phyloP scores from a whole-genome alignment of 495 filamentous ascomycete species.

The Talaromyces proteolyticus region DNA sequence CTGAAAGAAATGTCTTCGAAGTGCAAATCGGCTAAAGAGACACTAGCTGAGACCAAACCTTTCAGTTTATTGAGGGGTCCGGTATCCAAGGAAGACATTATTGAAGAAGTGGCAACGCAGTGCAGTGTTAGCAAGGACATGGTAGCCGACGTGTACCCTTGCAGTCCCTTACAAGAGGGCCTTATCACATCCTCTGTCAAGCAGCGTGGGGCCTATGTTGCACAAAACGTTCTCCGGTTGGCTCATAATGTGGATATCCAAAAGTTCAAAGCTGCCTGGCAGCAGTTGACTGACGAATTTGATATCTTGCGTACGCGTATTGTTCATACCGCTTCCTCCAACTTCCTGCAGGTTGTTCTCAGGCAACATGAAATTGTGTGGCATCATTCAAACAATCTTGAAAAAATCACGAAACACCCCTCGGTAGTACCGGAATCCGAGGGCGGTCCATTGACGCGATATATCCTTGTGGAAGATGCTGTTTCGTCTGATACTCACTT shows the following conservation, averaged over 20 bases:
- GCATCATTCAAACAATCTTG: slow-evolving; percentile 34
- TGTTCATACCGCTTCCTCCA: slow-evolving; percentile 38
- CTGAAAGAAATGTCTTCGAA: slow-evolving; percentile 41
- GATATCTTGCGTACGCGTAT: slow-evolving; percentile 54
- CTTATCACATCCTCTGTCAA: slow-evolving; percentile 56
- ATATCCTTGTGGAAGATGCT: slow-evolving; percentile 37
- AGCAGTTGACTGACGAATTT: slow-evolving; percentile 34
- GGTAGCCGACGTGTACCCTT: slow-evolving; percentile 57
- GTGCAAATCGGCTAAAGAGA: slow-evolving; percentile 9
- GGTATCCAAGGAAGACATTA: slow-evolving; percentile 16
- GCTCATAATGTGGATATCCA: slow-evolving; percentile 33
- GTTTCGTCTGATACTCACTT: slow-evolving; percentile 34
- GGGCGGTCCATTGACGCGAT: slow-evolving; percentile 50
- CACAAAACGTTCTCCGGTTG: slow-evolving; percentile 40
- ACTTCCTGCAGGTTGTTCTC: slow-evolving; percentile 50
- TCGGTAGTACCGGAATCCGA: slow-evolving; percentile 41
- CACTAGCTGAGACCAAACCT: slow-evolving; percentile 19
- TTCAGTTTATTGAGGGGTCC: slow-evolving; percentile 39
- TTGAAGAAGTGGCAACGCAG: slow-evolving; percentile 38
- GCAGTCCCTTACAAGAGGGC: slow-evolving; percentile 66
- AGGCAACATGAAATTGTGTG: slow-evolving; percentile 42
- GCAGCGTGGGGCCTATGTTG: slow-evolving; percentile 46
- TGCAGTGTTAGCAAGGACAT: slow-evolving; percentile 33
- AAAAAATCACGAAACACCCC: slow-evolving; percentile 37
- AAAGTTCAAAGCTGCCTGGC: slow-evolving; percentile 50